phyloP scores from a whole-genome alignment of 2,329 filamentous ascomycete species.

The Colletotrichum lindemuthianum region DNA sequence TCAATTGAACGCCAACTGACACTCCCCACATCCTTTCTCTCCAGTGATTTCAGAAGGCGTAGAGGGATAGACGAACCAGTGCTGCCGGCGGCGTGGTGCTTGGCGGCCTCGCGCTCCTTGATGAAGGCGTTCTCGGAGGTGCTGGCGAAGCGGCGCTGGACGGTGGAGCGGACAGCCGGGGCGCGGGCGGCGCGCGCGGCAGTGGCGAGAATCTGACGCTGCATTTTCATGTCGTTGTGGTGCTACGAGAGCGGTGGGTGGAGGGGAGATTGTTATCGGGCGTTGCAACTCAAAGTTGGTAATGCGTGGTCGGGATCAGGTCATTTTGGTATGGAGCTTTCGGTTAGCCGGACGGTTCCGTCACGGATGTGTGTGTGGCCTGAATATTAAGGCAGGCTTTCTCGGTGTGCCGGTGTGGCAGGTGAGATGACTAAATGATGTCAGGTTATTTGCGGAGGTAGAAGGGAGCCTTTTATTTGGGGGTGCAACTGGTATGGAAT shows the following conservation, averaged over 20 bases:
- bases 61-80: conserved; percentile 70
- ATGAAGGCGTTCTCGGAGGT: conserved; percentile 90
- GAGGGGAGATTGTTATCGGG: conserved; percentile 27
- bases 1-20: conserved; percentile 5
- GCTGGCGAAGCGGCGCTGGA: conserved; percentile 79
- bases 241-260: conserved; percentile 16
- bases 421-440: conserved; percentile 34
- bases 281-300: conserved; percentile 23
- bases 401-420: conserved; percentile 26
- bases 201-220: conserved; percentile 69
- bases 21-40: too few species aligned
- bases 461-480: conserved; percentile 18
- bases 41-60: too few species aligned
- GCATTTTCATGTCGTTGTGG: conserved; percentile 62
- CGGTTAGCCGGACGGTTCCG: conserved; percentile 31
- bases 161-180: conserved; percentile 60
- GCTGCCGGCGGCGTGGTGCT: conserved; percentile 87
- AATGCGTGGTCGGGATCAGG: conserved; percentile 38
- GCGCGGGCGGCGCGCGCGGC: conserved; percentile 70
- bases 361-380: conserved; percentile 34
- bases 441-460: conserved; percentile 30
- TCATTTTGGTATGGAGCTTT: conserved; percentile 37
- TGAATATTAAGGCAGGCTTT: conserved; percentile 14
- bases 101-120: conserved; percentile 88
- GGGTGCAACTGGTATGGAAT: too few species aligned